Conservation (phyloP, 768 basidiomycete genomes). For the Scleroderma citrinum region DNA sequence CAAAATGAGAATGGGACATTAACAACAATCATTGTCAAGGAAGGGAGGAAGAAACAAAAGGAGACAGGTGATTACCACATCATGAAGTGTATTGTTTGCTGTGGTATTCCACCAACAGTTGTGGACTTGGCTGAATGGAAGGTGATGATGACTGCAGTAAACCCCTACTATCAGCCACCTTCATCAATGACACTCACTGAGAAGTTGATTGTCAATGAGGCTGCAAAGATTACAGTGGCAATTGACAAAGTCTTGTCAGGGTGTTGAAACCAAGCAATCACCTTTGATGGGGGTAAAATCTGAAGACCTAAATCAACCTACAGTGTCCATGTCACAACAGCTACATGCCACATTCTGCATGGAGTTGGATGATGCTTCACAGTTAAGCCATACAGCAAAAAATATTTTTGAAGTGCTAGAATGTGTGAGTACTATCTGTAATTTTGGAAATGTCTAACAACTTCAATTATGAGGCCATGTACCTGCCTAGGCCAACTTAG, state of each 20-base stretch:
- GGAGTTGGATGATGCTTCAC: slow-evolving; percentile 14
- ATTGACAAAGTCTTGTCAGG: background rate
- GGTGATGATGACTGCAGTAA: background rate
- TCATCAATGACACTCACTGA: slow-evolving; percentile 5
- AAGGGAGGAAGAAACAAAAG: background rate
- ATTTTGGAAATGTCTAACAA: too few relatives aligned
- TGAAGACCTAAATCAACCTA: slow-evolving; percentile 10
- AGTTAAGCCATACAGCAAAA: slow-evolving; percentile 21
- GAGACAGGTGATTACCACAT: slow-evolving; percentile 1
- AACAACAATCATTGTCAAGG: background rate
- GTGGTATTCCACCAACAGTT: slow-evolving; percentile 4
- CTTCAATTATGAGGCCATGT: too few relatives aligned
- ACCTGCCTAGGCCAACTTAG: too few relatives aligned
- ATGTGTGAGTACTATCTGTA: slow-evolving; percentile 8
- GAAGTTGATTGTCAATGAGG: slow-evolving; percentile 13
- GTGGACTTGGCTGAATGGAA: slow-evolving; percentile 6
- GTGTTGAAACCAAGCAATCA: slow-evolving; percentile 11
- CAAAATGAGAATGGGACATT: background rate
- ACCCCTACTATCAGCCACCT: slow-evolving; percentile 1
- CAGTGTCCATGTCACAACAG: slow-evolving; percentile 14
- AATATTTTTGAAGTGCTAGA: slow-evolving; percentile 18
- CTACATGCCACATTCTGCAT: slow-evolving; percentile 7
- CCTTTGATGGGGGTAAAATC: slow-evolving; percentile 16
- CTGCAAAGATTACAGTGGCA: slow-evolving; percentile 6
- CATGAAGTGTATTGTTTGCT: slow-evolving; percentile 8